Percentiles rank a stretch among this genome's conserved stretches.
These are phyloP conservation scores for Ophiocordyceps camponoti-floridani DNA, from an alignment of 2,329 filamentous ascomycete genomes.

Conservation along the genomic window DNA sequence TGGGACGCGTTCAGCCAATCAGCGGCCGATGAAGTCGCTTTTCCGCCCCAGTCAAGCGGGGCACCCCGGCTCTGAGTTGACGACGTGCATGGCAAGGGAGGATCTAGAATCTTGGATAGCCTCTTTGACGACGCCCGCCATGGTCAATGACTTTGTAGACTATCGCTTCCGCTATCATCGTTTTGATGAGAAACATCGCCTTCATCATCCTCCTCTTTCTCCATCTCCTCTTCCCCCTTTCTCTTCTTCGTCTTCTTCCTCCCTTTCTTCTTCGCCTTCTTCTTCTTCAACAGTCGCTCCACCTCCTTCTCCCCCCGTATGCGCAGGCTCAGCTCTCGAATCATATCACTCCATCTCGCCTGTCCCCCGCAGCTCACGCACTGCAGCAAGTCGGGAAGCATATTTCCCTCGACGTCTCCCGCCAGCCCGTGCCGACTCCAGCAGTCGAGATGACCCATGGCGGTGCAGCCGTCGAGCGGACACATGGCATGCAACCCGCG, in stretches of 20 bases:
- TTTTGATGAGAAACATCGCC: too few species aligned
- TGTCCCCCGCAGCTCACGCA: constrained; percentile 53
- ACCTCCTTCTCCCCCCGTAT: constrained; percentile 53
- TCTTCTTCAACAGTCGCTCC: constrained; percentile 43
- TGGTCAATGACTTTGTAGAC: too few species aligned
- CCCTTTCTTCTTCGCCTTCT: background rate
- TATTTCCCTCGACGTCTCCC: constrained; percentile 14
- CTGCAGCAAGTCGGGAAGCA: constrained; percentile 49
- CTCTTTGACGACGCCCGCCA: too few species aligned
- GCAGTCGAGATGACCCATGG: constrained; percentile 40
- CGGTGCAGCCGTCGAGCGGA: constrained; percentile 31
- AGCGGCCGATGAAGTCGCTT: constrained; percentile 13
- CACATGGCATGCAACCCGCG: constrained; percentile 40
- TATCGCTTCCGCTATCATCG: too few species aligned
- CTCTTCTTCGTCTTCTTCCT: background rate
- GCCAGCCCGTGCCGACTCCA: constrained; percentile 35
- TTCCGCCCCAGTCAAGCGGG: background rate
- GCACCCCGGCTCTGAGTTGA: background rate
- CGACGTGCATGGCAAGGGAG: background rate
- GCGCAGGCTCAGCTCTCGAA: constrained; percentile 66
- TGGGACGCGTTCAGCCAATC: constrained; percentile 14
- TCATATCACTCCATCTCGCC: constrained; percentile 57
- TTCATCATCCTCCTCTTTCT: background rate
- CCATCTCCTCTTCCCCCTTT: background rate
- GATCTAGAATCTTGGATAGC: too few species aligned